Conservation (phyloP, 2,329 filamentous ascomycete species). For the Lasiodiplodia sp. region DNA sequence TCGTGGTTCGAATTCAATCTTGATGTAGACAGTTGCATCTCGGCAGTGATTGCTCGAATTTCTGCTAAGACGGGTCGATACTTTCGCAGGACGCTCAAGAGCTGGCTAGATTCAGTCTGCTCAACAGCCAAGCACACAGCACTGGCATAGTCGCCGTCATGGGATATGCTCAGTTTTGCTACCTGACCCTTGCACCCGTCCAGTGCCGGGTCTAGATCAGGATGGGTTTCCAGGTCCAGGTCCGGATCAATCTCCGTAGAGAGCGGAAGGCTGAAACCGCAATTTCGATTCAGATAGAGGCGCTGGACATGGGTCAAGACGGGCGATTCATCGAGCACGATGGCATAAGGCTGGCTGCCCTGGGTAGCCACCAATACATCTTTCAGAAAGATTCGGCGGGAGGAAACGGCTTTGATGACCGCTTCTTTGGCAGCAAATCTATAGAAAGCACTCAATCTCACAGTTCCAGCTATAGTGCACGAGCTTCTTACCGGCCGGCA, state of each 20-base stretch:
- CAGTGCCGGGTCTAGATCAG: conserved; percentile 21
- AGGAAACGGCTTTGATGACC: conserved; percentile 52
- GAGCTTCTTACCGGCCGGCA: conserved; percentile 44
- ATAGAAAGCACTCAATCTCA: conserved; percentile 5
- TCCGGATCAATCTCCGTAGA: background rate
- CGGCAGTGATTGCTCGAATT: background rate
- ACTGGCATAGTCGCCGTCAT: conserved; percentile 83
- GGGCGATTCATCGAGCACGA: conserved; percentile 33
- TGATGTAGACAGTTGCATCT: background rate
- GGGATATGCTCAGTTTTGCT: conserved; percentile 81
- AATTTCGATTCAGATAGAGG: conserved; percentile 40
- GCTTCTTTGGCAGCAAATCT: conserved; percentile 61
- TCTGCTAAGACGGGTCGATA: background rate
- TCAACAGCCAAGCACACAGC: conserved; percentile 54
- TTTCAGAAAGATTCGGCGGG: conserved; percentile 1
- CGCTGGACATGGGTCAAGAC: conserved; percentile 29
- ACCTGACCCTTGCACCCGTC: conserved; percentile 52
- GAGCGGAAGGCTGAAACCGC: background rate
- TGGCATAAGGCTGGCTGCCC: conserved; percentile 21
- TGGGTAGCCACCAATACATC: conserved; percentile 7
- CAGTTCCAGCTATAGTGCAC: background rate
- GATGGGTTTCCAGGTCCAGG: background rate
- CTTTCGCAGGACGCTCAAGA: background rate
- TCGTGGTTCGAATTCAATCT: background rate
- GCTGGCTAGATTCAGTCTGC: background rate